Base-by-base conservation (phyloP, 2,329 filamentous ascomycete genomes). In the Penicillium sp. region DNA sequence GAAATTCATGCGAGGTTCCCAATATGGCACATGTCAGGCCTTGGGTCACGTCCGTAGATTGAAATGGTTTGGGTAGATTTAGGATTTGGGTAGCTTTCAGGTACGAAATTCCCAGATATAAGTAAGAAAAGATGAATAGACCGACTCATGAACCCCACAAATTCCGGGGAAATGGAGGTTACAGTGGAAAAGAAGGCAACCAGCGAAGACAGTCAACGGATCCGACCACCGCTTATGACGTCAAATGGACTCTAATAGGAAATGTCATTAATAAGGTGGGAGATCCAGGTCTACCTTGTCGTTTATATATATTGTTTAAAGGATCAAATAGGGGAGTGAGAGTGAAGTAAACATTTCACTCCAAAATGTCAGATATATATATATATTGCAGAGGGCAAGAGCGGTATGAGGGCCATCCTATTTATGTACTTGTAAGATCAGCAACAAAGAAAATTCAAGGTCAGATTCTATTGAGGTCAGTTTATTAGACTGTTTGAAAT, bases 1-100 rank as follows among this genome's bases (percentile, higher is more conserved):
- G 35, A 10, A 33, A 19, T 37, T 48, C 26, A 46, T 49, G 46
- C 46, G 33, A 43, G 15, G 7, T 19, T 39, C 32, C 40, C 28
- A 28, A 44, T 43, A 32, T 28, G 15, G 35, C 13, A 22, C 47
- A 49, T 39, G 41, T 45, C 33, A 39, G 32, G 47, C 15, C 32
- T 34, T 21, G 15, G 6, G 13, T 22, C 12, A 37, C 12, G 21
- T 10, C 9, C 5, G 22, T 22, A 21, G 26, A 9, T 37, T 37
- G 15, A 38, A 38, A 24, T 31, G 17, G 47, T 45, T 44, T 38
- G 41, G 47, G 47, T 28, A 29, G 43, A 17, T 31, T 46, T 24
- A 12, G 26, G 21, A 17, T 33, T 49, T 49, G 34, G 47, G 47
- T 40, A 49, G 34, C 41, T 15, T 37, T 44, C 17, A 49, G 47